Evolutionary conservation across 208 protist genomes (phyloP), one percentile per base, ranked within the genome.

Genomic region (Acanthamoeba sp.): DNA sequence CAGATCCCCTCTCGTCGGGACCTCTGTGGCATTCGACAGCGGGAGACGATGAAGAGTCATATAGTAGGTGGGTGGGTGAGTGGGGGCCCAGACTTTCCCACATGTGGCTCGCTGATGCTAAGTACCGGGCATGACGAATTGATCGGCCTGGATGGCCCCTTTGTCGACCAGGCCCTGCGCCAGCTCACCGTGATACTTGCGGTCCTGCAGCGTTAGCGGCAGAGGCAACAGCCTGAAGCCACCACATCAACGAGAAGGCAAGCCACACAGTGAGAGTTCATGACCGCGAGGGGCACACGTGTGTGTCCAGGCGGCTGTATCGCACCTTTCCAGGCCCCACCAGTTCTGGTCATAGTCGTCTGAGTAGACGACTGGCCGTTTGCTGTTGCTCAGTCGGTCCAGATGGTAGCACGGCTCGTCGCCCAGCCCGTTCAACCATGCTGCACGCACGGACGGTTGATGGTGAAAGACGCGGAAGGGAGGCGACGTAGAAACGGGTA

Each of bases 311-410:
- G 42, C 10, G 42, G 42, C 10, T 3, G 42, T 10, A 7, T 32
- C 38, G 73, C 18, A 82, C 84, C 57, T 14, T 24, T 91, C 84
- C 34, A 59, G 32, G 50, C 84, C 84, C 48, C 57, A 91, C 84
- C 84, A 91, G 57, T 91, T 91, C 52, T 91, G 84, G 52, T 91
- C 84, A 40, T 91, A 91, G 84, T 91, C 84, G 1, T 71, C 48
- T 18, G 84, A 91, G 84, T 62, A 91, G 22, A 91, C 84, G 9
- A 91, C 84, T 4, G 84, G 52, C 29, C 48, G 32, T 50, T 91
- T 91, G 57, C 22, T 10, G 52, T 91, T 91, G 50, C 36, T 4
- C 27, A 91, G 16, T 45, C 84, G 48, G 40, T 91, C 84, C 42
- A 91, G 36, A 29, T 29, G 0, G 7, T 71, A 91, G 57, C 50